Evolutionary conservation across 345 rosid genomes (phyloP).

Genomic region (Draba incana): DNA sequence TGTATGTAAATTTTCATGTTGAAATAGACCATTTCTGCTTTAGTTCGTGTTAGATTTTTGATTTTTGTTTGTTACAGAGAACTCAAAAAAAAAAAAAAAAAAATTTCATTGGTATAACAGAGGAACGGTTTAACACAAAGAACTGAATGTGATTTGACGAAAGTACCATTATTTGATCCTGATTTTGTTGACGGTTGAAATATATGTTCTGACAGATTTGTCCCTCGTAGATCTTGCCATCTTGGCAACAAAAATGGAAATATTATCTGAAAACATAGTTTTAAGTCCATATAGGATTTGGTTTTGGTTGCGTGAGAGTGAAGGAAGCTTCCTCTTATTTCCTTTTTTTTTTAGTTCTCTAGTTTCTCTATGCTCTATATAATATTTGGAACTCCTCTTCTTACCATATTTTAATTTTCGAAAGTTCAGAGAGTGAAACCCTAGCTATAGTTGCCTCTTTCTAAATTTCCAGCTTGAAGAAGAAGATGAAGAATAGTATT

Average conservation of each 20-base stretch:
- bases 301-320: not conserved
- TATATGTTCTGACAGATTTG: not conserved
- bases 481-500: not conserved
- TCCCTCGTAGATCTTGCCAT: not conserved
- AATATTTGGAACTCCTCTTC: not conserved
- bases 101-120: not conserved
- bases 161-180: not conserved
- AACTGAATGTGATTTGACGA: not conserved
- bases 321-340: not conserved
- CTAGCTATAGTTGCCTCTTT: no score
- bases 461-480: not conserved
- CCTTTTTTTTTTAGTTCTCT: not conserved
- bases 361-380: not conserved
- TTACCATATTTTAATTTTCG: not conserved
- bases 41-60: slow-evolving; percentile 8
- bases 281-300: no score
- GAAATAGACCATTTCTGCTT: slow-evolving; percentile 12
- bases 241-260: not conserved
- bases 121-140: not conserved
- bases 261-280: no score
- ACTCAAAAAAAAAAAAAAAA: not conserved
- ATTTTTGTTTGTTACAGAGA: not conserved
- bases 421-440: not conserved
- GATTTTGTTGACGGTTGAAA: not conserved
- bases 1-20: slow-evolving; percentile 33